Evolutionary conservation across 73 alveolate species (phyloP).

Genomic region (Paramecium tetraurelia): DNA sequence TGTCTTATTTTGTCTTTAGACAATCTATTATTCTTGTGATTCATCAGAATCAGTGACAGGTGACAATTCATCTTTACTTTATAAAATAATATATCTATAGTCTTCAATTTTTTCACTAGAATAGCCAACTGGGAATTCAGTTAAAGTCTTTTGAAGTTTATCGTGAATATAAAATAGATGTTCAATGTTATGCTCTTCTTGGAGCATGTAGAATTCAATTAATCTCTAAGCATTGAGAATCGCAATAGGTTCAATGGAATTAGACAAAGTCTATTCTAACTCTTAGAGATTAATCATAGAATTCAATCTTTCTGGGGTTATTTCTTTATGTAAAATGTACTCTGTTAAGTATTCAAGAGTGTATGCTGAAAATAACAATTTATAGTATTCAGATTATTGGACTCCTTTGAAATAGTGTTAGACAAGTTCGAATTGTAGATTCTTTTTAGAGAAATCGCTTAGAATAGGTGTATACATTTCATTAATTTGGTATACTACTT

Average conservation of each 20-base stretch:
- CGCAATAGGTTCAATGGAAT: not conserved
- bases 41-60: slow-evolving; percentile 41
- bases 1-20: not conserved
- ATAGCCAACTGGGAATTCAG: not conserved
- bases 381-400: not conserved
- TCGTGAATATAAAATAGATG: not conserved
- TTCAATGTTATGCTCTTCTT: not conserved
- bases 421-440: not conserved
- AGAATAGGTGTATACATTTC: not conserved
- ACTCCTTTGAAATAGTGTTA: not conserved
- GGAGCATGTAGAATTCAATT: not conserved
- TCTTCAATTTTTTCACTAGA: not conserved
- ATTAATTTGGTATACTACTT: not conserved
- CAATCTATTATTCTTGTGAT: not conserved
- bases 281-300: not conserved
- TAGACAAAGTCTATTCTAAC: not conserved
- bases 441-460: not conserved
- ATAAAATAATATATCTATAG: not conserved
- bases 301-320: not conserved
- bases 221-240: not conserved
- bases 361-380: not conserved
- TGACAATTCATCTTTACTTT: not conserved
- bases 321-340: not conserved
- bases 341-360: not conserved
- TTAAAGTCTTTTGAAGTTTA: not conserved